These are phyloP conservation scores for Boletus fagicola DNA, from an alignment of 768 basidiomycete genomes.

Conservation along the genomic window DNA sequence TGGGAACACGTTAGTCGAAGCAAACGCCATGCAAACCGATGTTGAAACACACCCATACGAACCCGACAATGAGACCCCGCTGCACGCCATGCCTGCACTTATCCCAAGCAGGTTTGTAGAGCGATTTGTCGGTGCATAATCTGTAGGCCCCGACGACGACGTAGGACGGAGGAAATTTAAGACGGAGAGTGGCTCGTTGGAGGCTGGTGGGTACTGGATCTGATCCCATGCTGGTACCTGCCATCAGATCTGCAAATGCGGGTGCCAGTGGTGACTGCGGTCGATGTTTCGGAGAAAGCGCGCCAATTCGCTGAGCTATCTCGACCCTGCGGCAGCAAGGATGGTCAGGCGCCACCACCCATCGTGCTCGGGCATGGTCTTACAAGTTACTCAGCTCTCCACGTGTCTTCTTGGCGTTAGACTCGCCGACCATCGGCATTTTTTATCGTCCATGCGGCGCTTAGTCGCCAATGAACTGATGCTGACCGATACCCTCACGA, in stretches of 20 bases:
- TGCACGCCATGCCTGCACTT: slow-evolving; percentile 78
- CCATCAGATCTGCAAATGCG: not conserved
- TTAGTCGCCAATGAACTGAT: not conserved
- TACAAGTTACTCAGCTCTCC: not conserved
- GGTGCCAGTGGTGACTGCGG: not conserved
- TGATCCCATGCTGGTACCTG: not conserved
- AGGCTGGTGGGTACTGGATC: slow-evolving; percentile 46
- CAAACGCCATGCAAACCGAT: not conserved
- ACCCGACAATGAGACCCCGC: slow-evolving; percentile 67
- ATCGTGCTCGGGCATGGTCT: not conserved
- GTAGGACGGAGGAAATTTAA: slow-evolving; percentile 81
- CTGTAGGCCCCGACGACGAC: slow-evolving; percentile 83
- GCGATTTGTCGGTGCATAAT: slow-evolving; percentile 65
- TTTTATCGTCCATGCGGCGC: not conserved
- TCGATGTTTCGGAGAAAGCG: not conserved
- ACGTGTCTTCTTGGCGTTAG: not conserved
- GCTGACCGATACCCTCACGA: not conserved
- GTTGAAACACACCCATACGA: slow-evolving; percentile 56
- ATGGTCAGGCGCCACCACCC: not conserved
- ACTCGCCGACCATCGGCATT: not conserved
- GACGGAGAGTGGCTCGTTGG: slow-evolving; percentile 52
- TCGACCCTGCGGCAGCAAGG: not conserved
- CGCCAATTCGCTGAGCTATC: not conserved
- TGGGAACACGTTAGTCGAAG: slow-evolving; percentile 4
- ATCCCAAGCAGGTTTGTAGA: slow-evolving; percentile 78